Evolutionary conservation across 164 flowering plant genomes (phyloP).

Genomic region (Euptelea pleiosperma): DNA sequence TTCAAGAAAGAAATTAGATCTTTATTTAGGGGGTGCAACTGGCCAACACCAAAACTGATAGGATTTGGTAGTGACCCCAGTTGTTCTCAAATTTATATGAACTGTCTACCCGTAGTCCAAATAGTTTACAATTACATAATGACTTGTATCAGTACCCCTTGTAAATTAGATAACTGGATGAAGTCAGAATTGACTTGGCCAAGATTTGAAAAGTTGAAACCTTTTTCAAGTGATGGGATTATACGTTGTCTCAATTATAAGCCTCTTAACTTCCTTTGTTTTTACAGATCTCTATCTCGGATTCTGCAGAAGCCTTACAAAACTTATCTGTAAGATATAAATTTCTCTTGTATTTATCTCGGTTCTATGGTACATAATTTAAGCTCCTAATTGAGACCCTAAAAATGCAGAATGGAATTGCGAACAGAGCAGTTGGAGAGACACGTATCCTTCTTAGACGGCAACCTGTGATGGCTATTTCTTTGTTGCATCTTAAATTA

Average conservation of each 20-base stretch:
- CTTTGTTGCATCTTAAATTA: not conserved
- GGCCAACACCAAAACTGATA: not conserved
- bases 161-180: not conserved
- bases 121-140: no score
- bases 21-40: slow-evolving; percentile 2
- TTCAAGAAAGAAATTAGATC: not conserved
- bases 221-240: not conserved
- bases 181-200: not conserved
- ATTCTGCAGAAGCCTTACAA: slow-evolving; percentile 57
- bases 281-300: slow-evolving; percentile 47
- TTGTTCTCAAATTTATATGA: no score
- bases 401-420: slow-evolving; percentile 63
- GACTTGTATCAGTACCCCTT: not conserved
- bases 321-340: slow-evolving; percentile 56
- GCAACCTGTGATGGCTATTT: not conserved
- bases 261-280: slow-evolving; percentile 1
- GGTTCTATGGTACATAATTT: not conserved
- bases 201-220: not conserved
- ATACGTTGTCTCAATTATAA: not conserved
- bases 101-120: no score
- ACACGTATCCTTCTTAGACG: slow-evolving; percentile 62
- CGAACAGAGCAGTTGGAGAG: slow-evolving; percentile 90
- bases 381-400: slow-evolving; percentile 18
- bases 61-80: no score
- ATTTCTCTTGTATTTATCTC: slow-evolving; percentile 6